phyloP scores from a whole-genome alignment of 139 green algal genomes.

The Coelastrella sp. region DNA sequence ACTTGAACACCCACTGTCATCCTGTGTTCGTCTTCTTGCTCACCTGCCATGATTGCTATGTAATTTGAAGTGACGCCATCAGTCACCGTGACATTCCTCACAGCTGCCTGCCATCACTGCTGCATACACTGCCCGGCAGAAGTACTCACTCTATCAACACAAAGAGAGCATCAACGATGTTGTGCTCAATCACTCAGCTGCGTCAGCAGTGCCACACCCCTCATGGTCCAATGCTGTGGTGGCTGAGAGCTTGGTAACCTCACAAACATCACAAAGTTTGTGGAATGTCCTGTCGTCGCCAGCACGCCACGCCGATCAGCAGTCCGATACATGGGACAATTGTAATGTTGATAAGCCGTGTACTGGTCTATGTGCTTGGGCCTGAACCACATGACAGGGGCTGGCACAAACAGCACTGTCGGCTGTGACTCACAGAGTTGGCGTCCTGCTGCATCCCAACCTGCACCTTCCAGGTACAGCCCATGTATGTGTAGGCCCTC shows the following conservation, averaged over 20 bases:
- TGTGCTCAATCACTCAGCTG: constrained; percentile 35
- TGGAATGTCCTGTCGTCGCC: constrained; percentile 85
- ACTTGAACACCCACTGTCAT: no score
- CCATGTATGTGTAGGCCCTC: constrained; percentile 80
- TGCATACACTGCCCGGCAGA: background rate
- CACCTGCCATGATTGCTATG: no score
- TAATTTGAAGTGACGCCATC: no score
- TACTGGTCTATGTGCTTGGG: constrained; percentile 61
- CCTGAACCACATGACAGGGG: constrained; percentile 77
- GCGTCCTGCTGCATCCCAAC: constrained; percentile 66
- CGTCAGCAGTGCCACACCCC: constrained; percentile 78
- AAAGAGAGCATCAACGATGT: no score
- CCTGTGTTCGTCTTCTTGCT: no score
- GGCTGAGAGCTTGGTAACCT: constrained; percentile 67
- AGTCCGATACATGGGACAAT: constrained; percentile 86
- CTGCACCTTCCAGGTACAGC: constrained; percentile 78
- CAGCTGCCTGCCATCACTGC: no score
- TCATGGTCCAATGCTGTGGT: constrained; percentile 77
- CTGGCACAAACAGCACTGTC: constrained; percentile 75
- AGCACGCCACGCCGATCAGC: constrained; percentile 79
- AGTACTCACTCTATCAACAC: no score
- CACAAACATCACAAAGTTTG: constrained; percentile 88
- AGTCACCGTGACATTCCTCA: background rate
- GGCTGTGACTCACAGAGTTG: constrained; percentile 71
- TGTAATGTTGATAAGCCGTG: constrained; percentile 72